Percentiles rank a stretch among this genome's conserved stretches.
These are phyloP conservation scores for Planoprotostelium fungivorum DNA, from an alignment of 78 protist genomes.

Conservation along the genomic window DNA sequence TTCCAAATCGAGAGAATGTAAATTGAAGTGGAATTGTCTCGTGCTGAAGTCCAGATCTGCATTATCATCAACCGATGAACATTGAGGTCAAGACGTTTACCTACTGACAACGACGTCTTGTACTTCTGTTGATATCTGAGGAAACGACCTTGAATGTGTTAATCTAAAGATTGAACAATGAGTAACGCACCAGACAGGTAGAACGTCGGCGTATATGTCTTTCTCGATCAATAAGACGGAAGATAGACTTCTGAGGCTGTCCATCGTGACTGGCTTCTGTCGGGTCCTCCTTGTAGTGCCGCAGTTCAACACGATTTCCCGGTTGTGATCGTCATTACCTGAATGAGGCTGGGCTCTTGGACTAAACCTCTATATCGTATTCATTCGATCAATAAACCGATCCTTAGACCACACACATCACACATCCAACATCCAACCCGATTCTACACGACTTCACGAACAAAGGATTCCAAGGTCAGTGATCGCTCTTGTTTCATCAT, in stretches of 20 bases:
- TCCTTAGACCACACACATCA: no score
- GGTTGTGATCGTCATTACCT: no score
- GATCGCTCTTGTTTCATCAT: no score
- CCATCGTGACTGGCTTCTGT: background rate
- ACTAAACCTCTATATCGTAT: no score
- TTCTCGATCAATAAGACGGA: background rate
- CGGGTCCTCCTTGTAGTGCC: no score
- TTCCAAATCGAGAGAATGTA: slow-evolving; percentile 37
- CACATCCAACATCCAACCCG: no score
- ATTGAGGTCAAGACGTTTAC: background rate
- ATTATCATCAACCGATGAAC: slow-evolving; percentile 20
- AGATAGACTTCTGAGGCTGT: background rate
- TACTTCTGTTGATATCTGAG: background rate
- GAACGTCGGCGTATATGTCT: background rate
- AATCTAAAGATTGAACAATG: background rate
- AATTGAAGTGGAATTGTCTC: slow-evolving; percentile 24
- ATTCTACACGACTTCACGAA: no score
- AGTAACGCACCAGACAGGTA: background rate
- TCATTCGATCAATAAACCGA: no score
- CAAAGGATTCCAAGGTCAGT: no score
- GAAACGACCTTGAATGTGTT: background rate
- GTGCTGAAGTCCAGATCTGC: slow-evolving; percentile 19
- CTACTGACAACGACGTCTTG: background rate
- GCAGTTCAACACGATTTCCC: no score
- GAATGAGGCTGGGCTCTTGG: no score